Evolutionary conservation across 2,329 filamentous ascomycete genomes (phyloP), one percentile per base, ranked within the genome.

Genomic region (Aspergillus ochraceus): DNA sequence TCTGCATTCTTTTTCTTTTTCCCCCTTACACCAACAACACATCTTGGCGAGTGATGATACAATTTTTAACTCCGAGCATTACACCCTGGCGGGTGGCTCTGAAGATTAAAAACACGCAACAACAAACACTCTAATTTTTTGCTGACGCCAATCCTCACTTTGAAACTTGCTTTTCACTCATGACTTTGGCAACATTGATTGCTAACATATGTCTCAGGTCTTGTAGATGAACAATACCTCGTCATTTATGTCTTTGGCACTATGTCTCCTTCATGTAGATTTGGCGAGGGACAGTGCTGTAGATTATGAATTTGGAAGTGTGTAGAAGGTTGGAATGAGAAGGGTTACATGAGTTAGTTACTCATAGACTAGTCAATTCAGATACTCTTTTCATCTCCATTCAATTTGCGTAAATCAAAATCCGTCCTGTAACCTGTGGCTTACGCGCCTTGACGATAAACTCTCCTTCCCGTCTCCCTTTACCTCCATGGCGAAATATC

Each of bases 71-170:
- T 80, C 85, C 80, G 81, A 87, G 74, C 72, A 55, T 12, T 10
- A 47, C 45, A 71, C 73, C 74, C 73, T 62, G 64, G 62, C 54
- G 69, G 67, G 66, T 63, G 64, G 70, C 80, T 59, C 76, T 87
- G 85, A 86, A 78, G 84, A 86, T 74, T 66, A 77, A 83, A 73
- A 81, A 83, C 79, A 79, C 66, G 81, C 82, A 86, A 85, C 84
- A 86, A 84, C 80, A 84, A 60, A 84, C 81, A 88, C 84, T 88
- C 85, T 88, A 88, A 88, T 88, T 88, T 88, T 88, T 88, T 87
- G 76, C 84, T 87, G 86, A 88, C 77, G 72, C 74, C 73, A 52
- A 54, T 49, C 51, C 51, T 19, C n/a, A n/a, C 10, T n/a, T 32
- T 49, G 12, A 29, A 26, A 6, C 19, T 55, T 55, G 52, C n/a